These are phyloP conservation scores for Auricularia sp. DNA, from an alignment of 768 basidiomycete genomes.

Conservation along the genomic window DNA sequence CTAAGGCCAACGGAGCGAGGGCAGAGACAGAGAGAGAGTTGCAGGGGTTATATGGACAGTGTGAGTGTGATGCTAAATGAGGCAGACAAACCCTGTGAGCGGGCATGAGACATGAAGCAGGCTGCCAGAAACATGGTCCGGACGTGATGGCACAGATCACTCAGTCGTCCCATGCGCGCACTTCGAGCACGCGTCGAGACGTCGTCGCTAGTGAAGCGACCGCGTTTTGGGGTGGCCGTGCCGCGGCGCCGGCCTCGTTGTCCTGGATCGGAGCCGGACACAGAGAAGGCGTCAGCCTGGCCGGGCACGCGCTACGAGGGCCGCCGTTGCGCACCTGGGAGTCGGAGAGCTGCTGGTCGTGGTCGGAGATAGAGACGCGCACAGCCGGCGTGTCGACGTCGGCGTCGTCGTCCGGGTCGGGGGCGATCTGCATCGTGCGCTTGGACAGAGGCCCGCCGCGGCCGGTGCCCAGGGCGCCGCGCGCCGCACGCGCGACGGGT, in stretches of 20 bases:
- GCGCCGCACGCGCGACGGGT: neutral
- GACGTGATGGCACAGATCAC: no score
- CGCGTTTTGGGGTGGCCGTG: neutral
- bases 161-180: neutral
- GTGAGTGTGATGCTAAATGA: no score
- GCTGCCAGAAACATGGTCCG: no score
- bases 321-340: neutral
- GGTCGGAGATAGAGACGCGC: neutral
- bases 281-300: neutral
- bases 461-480: neutral
- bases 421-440: neutral
- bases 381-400: neutral
- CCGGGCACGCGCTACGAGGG: neutral
- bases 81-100: no score
- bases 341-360: neutral
- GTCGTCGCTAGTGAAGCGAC: neutral
- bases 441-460: neutral
- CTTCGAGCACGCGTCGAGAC: neutral
- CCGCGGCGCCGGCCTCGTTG: neutral
- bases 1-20: no score
- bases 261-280: neutral
- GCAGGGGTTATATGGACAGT: no score
- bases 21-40: no score
- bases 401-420: neutral
- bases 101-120: no score